Evolutionary conservation across 768 basidiomycete species (phyloP).

Genomic region (Leccinellum luteum): DNA sequence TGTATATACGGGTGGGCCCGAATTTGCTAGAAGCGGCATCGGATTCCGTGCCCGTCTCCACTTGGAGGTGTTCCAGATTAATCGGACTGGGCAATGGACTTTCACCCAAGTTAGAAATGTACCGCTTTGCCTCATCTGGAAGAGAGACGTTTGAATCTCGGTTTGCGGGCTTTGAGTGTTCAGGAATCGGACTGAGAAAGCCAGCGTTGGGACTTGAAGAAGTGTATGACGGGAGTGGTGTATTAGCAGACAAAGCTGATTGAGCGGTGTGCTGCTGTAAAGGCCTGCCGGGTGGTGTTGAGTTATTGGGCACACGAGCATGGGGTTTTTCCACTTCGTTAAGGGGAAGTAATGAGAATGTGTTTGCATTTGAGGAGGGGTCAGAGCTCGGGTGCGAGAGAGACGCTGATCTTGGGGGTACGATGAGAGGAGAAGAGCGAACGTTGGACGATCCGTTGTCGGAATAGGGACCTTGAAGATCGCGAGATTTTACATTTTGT

Average conservation of each 20-base stretch:
- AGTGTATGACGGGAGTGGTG: conserved; percentile 16
- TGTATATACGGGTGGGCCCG: conserved; percentile 8
- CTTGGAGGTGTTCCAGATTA: neutral
- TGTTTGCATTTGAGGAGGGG: conserved; percentile 6
- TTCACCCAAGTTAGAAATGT: conserved; percentile 66
- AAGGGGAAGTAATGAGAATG: conserved; percentile 19
- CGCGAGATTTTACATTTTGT: conserved; percentile 12
- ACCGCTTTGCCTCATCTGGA: conserved; percentile 74
- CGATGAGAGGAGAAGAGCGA: conserved; percentile 10
- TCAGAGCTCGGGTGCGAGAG: conserved; percentile 12
- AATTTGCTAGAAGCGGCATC: conserved; percentile 5
- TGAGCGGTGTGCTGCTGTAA: conserved; percentile 7
- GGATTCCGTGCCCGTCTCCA: neutral
- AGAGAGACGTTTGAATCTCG: conserved; percentile 68
- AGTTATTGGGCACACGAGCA: conserved; percentile 2
- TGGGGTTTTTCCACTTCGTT: conserved; percentile 12
- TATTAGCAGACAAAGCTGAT: conserved; percentile 16
- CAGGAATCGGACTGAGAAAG: conserved; percentile 25
- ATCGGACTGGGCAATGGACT: conserved; percentile 56
- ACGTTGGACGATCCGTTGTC: neutral
- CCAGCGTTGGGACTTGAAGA: conserved; percentile 18
- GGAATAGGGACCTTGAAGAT: conserved; percentile 4
- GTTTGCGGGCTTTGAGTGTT: conserved; percentile 40
- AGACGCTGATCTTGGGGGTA: conserved; percentile 23
- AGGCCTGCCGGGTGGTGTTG: conserved; percentile 2